These are phyloP conservation scores for Globisporangium polare DNA, from an alignment of 352 stramenopile species.

Conservation along the genomic window DNA sequence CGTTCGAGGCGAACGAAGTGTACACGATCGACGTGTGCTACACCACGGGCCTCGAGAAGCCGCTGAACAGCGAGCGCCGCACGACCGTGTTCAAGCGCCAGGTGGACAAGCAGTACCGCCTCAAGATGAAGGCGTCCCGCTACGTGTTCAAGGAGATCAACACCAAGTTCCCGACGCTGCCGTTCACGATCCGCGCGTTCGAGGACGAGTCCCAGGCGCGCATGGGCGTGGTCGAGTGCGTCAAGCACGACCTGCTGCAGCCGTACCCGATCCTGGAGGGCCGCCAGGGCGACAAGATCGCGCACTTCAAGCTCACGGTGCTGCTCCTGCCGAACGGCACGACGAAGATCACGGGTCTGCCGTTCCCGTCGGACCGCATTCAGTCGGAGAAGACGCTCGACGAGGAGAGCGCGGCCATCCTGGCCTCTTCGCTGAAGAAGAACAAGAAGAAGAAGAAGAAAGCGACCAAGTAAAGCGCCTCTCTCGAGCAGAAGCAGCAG, in stretches of 20 bases:
- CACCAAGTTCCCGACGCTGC: constrained; percentile 97
- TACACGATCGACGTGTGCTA: constrained; percentile 99
- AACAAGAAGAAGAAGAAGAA: constrained; percentile 96
- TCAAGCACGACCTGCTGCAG: constrained; percentile 97
- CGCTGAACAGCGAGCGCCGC: constrained; percentile 83
- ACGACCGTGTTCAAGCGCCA: constrained; percentile 99
- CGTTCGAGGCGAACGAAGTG: constrained; percentile 97
- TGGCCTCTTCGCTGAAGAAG: constrained; percentile 92
- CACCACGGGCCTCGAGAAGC: constrained; percentile 97
- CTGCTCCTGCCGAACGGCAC: constrained; percentile 96
- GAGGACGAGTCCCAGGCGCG: constrained; percentile 94
- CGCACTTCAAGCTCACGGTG: constrained; percentile 99
- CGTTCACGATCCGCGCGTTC: constrained; percentile 97
- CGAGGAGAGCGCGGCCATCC: constrained; percentile 89
- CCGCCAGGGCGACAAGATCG: constrained; percentile 92
- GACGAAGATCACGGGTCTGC: constrained; percentile 94
- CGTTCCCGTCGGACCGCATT: constrained; percentile 87
- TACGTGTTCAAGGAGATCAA: constrained; percentile 98
- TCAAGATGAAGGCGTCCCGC: constrained; percentile 94
- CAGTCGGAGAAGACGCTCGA: constrained; percentile 92
- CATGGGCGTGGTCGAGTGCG: constrained; percentile 98
- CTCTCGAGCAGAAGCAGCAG: constrained; percentile 15
- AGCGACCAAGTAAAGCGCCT: constrained; percentile 38
- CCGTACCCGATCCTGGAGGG: constrained; percentile 98
- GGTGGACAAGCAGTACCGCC: constrained; percentile 96